Conservation (phyloP, 192 early-diverging fungal genomes). For the Coemansia sp. region DNA sequence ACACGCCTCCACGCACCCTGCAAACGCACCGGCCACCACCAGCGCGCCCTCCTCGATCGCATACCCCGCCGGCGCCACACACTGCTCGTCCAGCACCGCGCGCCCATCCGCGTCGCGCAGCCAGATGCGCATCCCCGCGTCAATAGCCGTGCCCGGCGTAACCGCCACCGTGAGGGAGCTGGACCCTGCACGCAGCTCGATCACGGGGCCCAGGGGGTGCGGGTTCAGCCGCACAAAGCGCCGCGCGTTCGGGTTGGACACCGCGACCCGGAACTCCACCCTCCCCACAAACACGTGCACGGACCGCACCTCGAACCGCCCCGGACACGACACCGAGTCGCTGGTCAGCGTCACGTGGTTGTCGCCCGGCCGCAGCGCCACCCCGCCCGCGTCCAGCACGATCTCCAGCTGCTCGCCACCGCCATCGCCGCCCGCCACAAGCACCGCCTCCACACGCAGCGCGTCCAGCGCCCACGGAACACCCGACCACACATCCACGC, state of each 20-base stretch:
- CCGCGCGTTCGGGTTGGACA: conserved; percentile 13
- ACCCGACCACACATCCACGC: conserved; percentile 1
- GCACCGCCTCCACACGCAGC: conserved; percentile 13
- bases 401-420: conserved; percentile 20
- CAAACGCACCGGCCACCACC: conserved; percentile 10
- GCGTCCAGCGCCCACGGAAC: conserved; percentile 1
- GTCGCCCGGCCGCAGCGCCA: conserved; percentile 5
- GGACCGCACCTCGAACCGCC: conserved; percentile 17
- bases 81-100: conserved; percentile 6
- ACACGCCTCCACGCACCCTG: neutral
- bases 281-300: conserved; percentile 19
- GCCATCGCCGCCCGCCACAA: conserved; percentile 6
- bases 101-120: conserved; percentile 14
- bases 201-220: conserved; percentile 6
- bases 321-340: conserved; percentile 31
- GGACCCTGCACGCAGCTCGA: neutral
- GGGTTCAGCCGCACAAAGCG: conserved; percentile 19
- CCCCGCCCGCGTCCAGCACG: conserved; percentile 5
- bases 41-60: conserved; percentile 10
- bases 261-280: conserved; percentile 3
- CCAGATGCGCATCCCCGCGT: conserved; percentile 22
- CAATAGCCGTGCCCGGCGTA: neutral
- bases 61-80: neutral
- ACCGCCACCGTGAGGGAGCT: conserved; percentile 6
- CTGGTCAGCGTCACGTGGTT: conserved; percentile 12